These are phyloP conservation scores for Vigna trinervia DNA, from an alignment of 306 rosid species.

Conservation along the genomic window DNA sequence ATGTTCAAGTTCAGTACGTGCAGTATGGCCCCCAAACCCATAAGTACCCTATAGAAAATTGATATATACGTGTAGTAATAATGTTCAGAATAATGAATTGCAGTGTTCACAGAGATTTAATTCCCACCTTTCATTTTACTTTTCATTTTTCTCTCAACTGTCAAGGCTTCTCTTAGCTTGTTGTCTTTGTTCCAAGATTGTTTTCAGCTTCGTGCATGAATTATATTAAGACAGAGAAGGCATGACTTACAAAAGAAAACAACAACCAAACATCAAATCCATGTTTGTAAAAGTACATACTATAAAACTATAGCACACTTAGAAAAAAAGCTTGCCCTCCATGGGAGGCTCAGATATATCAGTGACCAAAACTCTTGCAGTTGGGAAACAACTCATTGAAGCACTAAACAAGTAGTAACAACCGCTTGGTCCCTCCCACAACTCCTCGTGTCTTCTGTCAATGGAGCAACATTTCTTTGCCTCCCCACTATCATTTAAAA, in stretches of 20 bases:
- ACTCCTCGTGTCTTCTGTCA: constrained; percentile 56
- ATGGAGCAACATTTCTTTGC: constrained; percentile 52
- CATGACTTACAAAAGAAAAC: constrained; percentile 45
- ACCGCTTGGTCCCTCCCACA: constrained; percentile 59
- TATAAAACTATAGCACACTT: constrained; percentile 42
- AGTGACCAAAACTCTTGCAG: constrained; percentile 52
- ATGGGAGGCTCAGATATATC: constrained; percentile 39
- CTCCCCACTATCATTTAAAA: constrained; percentile 49
- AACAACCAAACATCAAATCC: constrained; percentile 78
- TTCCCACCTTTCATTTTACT: constrained; percentile 22
- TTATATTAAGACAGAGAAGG: constrained; percentile 32
- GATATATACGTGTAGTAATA: background rate
- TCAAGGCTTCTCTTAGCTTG: background rate
- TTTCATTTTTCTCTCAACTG: background rate
- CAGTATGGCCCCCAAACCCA: constrained; percentile 40
- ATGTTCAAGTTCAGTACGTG: constrained; percentile 7
- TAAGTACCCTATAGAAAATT: constrained; percentile 29
- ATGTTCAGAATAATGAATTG: constrained; percentile 29
- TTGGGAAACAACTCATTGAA: constrained; percentile 88
- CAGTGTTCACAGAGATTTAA: constrained; percentile 5
- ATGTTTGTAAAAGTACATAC: constrained; percentile 58
- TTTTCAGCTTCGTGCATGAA: background rate
- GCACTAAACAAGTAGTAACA: constrained; percentile 54
- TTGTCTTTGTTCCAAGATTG: background rate
- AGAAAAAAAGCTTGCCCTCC: constrained; percentile 47